Percentiles rank a stretch among this genome's conserved stretches.
These are phyloP conservation scores for Allantophomopsis cytisporea DNA, from an alignment of 2,329 filamentous ascomycete genomes.

Conservation along the genomic window DNA sequence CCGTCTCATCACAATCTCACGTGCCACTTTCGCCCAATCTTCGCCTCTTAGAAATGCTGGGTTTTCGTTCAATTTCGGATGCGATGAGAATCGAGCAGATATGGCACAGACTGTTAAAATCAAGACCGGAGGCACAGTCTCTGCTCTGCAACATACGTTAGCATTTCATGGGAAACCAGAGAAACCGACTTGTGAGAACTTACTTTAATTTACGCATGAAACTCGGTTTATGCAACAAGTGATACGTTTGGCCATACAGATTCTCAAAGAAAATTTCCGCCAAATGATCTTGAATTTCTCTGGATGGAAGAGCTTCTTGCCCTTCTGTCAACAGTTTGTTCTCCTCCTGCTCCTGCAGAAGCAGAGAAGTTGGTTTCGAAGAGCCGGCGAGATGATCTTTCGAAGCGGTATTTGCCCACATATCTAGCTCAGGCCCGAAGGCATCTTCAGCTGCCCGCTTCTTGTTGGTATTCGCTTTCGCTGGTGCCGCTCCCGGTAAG, in stretches of 20 bases:
- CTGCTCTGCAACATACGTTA: slow-evolving; percentile 35
- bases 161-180: neutral
- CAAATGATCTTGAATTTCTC: slow-evolving; percentile 85
- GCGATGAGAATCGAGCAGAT: slow-evolving; percentile 86
- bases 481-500: slow-evolving; percentile 38
- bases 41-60: slow-evolving; percentile 82
- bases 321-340: slow-evolving; percentile 71
- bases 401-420: slow-evolving; percentile 56
- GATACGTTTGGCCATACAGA: slow-evolving; percentile 90
- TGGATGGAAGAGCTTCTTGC: slow-evolving; percentile 64
- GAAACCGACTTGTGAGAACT: slow-evolving; percentile 15
- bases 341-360: slow-evolving; percentile 56
- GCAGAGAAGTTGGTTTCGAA: slow-evolving; percentile 35
- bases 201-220: slow-evolving; percentile 80
- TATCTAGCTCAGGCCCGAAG: slow-evolving; percentile 68
- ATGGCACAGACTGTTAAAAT: slow-evolving; percentile 91
- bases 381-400: slow-evolving; percentile 33
- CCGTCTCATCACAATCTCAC: slow-evolving; percentile 72
- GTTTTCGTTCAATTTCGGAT: slow-evolving; percentile 58
- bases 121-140: slow-evolving; percentile 76
- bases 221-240: slow-evolving; percentile 89
- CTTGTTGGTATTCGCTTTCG: slow-evolving; percentile 43
- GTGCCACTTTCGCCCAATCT: slow-evolving; percentile 77
- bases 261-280: slow-evolving; percentile 93
- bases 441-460: slow-evolving; percentile 82